These are phyloP conservation scores for Torulaspora franciscae DNA, from an alignment of 805 yeast species.

Conservation along the genomic window DNA sequence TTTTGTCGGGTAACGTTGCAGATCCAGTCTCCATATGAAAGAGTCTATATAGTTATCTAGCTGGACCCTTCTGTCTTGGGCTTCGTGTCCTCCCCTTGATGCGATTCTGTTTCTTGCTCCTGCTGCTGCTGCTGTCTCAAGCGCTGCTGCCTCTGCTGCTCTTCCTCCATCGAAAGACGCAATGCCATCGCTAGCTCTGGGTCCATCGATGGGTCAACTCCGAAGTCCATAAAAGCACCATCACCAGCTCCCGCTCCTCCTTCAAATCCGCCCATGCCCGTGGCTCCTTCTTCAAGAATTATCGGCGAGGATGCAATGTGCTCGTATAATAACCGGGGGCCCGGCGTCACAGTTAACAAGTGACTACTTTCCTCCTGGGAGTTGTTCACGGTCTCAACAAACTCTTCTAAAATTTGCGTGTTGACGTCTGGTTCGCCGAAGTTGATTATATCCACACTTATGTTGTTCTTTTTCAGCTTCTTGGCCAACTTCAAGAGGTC, in stretches of 20 bases:
- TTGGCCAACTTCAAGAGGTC: constrained; percentile 82
- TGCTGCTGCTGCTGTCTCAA: constrained; percentile 39
- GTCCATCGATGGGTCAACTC: constrained; percentile 85
- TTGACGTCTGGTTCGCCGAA: constrained; percentile 86
- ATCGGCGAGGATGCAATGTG: constrained; percentile 73
- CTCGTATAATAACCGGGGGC: constrained; percentile 79
- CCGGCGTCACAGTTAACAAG: constrained; percentile 82
- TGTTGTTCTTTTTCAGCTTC: constrained; percentile 86
- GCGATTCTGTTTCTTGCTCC: constrained; percentile 7
- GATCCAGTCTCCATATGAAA: neutral
- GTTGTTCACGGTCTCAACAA: constrained; percentile 61
- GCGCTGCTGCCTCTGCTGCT: constrained; percentile 84
- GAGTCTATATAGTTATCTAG: constrained; percentile 1
- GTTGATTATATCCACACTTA: constrained; percentile 83
- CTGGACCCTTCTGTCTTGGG: constrained; percentile 2
- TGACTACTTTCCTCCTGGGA: constrained; percentile 68
- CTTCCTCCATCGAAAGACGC: constrained; percentile 91
- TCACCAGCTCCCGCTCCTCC: constrained; percentile 44
- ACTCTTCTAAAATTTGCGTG: constrained; percentile 72
- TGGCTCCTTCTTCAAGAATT: constrained; percentile 55
- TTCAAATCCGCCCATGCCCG: constrained; percentile 42
- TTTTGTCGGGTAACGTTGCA: constrained; percentile 1
- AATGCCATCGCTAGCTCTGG: constrained; percentile 96
- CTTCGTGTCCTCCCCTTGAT: constrained; percentile 6
- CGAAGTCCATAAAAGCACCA: constrained; percentile 57